Evolutionary conservation across 176 grass and related monocot species (phyloP), one percentile per base, ranked within the genome.

Genomic region (Hordeum marinum): DNA sequence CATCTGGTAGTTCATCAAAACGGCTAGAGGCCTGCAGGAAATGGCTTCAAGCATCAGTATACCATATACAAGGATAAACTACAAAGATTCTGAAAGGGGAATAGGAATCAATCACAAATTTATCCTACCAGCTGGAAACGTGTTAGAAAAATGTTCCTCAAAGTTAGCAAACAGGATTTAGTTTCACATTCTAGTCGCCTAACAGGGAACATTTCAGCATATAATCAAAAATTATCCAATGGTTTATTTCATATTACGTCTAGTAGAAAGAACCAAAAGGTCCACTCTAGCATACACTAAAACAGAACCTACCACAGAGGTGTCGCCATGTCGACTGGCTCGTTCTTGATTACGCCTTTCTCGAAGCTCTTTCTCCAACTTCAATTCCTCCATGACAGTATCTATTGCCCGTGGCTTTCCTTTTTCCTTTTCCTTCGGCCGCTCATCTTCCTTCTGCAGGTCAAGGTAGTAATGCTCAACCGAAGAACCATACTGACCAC

Each of bases 361-460:
- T 25, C 96, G 90, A 54, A 88, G 86, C 80, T 99, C 96, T 89
- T 99, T 90, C 76, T 99, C 96, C 78, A 89, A 89, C 75, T 92
- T 99, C 45, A 99, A 84, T 85, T 99, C 96, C 89, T 99, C 96
- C 86, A 99, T 78, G 73, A 99, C 95, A 65, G 92, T 92, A 74
- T 99, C 96, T 81, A 99, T 99, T 86, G 80, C 91, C 35, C 93
- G 84, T 55, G 90, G 76, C 77, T 96, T 99, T 65, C 96, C 93
- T 85, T 91, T 98, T 89, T 98, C 95, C 80, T 98, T 98, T 89
- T 99, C 96, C 84, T 95, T 99, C 88, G 96, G 96, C 82, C 86
- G 90, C 72, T 92, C 96, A 32, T 94, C 91, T 80, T 99, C 93
- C 79, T 90, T 99, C 93, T 94, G 86, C 48, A 82, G 31, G 76